phyloP scores from a whole-genome alignment of 225 moss, liverwort and hornwort species.

The Pseudisothecium myosuroides region DNA sequence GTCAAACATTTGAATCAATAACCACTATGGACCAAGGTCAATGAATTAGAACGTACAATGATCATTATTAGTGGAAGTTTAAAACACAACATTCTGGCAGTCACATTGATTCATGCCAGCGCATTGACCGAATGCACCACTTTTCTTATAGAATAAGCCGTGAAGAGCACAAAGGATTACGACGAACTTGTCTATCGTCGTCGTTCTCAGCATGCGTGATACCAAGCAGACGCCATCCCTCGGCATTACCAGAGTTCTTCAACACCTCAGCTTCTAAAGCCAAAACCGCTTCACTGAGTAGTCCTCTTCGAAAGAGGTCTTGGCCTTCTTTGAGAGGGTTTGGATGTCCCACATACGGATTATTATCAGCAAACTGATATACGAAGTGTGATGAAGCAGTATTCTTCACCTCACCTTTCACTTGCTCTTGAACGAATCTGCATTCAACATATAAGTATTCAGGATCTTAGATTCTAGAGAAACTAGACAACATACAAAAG shows the following conservation, averaged over 20 bases:
- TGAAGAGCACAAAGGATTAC: background rate
- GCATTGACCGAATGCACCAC: background rate
- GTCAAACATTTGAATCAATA: background rate
- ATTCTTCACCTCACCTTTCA: slow-evolving; percentile 31
- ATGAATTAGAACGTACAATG: background rate
- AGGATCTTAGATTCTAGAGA: background rate
- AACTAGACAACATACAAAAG: background rate
- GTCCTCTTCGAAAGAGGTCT: slow-evolving; percentile 86
- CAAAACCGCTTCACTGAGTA: slow-evolving; percentile 97
- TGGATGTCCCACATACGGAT: slow-evolving; percentile 96
- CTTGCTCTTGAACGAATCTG: slow-evolving; percentile 94
- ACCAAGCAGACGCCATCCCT: slow-evolving; percentile 95
- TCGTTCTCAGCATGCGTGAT: slow-evolving; percentile 96
- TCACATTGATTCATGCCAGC: background rate
- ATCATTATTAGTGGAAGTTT: background rate
- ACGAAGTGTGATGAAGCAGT: slow-evolving; percentile 63
- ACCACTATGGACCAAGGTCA: background rate
- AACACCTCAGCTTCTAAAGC: slow-evolving; percentile 97
- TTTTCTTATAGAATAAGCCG: background rate
- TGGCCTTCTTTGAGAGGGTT: slow-evolving; percentile 97
- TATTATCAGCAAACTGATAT: slow-evolving; percentile 88
- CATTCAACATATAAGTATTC: background rate
- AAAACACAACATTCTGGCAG: background rate
- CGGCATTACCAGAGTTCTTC: slow-evolving; percentile 75
- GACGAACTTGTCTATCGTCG: slow-evolving; percentile 81